A percentile compares a stretch with the other conserved stretches of the same genome.
Conservation (phyloP, 176 grass and related monocot species). For the Lolium perenne region DNA sequence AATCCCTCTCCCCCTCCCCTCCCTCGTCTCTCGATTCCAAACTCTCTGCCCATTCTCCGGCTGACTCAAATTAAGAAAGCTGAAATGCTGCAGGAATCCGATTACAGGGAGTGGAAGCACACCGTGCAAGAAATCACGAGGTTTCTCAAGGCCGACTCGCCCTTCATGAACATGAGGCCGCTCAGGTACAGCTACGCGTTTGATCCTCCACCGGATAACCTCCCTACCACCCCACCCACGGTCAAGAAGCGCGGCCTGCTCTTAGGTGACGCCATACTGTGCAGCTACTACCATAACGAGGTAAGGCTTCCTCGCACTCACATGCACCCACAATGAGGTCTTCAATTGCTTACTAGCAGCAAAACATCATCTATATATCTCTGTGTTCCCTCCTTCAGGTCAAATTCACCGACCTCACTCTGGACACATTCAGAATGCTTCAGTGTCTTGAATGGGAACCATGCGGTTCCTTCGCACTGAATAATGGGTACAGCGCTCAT, state of each 20-base stretch:
- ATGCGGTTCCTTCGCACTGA: constrained; percentile 77
- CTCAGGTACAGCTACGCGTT: constrained; percentile 89
- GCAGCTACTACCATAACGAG: constrained; percentile 83
- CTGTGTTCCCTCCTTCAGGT: constrained; percentile 58
- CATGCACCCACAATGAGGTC: neutral
- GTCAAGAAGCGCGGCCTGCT: constrained; percentile 65
- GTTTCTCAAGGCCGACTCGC: constrained; percentile 80
- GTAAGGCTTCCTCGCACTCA: constrained; percentile 39
- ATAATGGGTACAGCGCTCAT: constrained; percentile 57
- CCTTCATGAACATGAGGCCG: constrained; percentile 87
- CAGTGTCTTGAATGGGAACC: constrained; percentile 98
- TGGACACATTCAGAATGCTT: constrained; percentile 96
- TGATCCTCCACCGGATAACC: constrained; percentile 72
- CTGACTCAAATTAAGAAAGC: neutral
- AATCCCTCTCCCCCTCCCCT: too few relatives aligned
- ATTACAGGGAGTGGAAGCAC: constrained; percentile 92
- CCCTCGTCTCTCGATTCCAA: neutral
- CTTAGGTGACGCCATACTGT: constrained; percentile 70
- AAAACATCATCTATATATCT: neutral
- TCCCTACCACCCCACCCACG: constrained; percentile 36
- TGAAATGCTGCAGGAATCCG: constrained; percentile 60
- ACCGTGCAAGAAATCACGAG: constrained; percentile 70
- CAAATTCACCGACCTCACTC: constrained; percentile 87
- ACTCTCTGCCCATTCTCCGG: neutral
- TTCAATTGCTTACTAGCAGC: neutral